These are phyloP conservation scores for Lepiota venenata DNA, from an alignment of 768 basidiomycete species.

Conservation along the genomic window DNA sequence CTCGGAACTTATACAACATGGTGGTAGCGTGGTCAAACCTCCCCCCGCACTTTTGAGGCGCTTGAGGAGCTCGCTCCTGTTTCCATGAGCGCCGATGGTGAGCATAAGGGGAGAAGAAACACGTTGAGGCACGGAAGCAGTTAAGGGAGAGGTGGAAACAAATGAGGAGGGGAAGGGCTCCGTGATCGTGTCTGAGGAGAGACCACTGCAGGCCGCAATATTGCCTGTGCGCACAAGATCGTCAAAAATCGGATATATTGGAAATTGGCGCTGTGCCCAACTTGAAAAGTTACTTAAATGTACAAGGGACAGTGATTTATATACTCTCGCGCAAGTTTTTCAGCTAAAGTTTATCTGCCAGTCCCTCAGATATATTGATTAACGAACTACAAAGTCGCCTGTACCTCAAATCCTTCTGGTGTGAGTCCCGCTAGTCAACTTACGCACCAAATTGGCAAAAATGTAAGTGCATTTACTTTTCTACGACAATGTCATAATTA, in stretches of 20 bases:
- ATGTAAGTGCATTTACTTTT: conserved; percentile 45
- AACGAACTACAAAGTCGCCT: conserved; percentile 96
- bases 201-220: conserved; percentile 83
- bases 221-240: conserved; percentile 83
- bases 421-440: conserved; percentile 86
- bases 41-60: conserved; percentile 85
- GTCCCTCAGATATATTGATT: conserved; percentile 88
- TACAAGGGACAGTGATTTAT: conserved; percentile 76
- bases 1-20: conserved; percentile 72
- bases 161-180: conserved; percentile 76
- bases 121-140: conserved; percentile 66
- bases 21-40: conserved; percentile 84
- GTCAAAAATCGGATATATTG: conserved; percentile 91
- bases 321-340: not conserved
- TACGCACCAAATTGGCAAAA: conserved; percentile 77
- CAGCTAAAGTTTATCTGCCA: conserved; percentile 26
- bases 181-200: conserved; percentile 95
- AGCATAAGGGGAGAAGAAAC: conserved; percentile 53
- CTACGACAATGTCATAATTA: not conserved
- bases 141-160: conserved; percentile 78
- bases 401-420: conserved; percentile 97
- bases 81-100: conserved; percentile 53
- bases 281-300: conserved; percentile 74
- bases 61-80: conserved; percentile 64
- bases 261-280: conserved; percentile 94